Base-by-base conservation (phyloP, 1,284 basidiomycete species). In the Schizopora paradoxa region DNA sequence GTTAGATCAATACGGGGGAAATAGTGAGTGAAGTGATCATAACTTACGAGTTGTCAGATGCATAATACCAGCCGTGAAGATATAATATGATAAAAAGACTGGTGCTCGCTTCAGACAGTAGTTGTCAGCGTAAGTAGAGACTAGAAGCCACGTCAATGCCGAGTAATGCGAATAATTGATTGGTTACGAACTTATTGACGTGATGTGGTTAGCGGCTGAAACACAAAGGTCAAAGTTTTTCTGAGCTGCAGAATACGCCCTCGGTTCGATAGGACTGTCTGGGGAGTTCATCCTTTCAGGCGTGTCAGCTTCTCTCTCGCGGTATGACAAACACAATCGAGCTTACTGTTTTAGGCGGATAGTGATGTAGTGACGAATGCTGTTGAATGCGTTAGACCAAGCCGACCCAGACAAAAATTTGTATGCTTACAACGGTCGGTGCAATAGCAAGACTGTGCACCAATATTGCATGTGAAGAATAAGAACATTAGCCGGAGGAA, bases 401-500 rank as follows among this genome's bases (percentile, higher is more conserved):
- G 23, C 1, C 28, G 6, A 6, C 22, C 2, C 19, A 19, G 49
- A 19, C 25, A 47, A 50, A 18, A 46, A 40, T 21, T 50, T 52
- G 45, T 59, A 42, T 6, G 69, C 85, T 68, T 59, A 88, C 86
- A 88, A 91, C 3, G 89, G 88, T 13, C 90, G 76, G 62, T 91
- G 86, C 25, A 92, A 65, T 23, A 92, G 63, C 25, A 92, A 65
- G 14, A 86, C 77, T 2, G 85, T 77, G 57, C 83, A 86, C 85
- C 89, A 92, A 58, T 91, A 91, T 58, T 88, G 82, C 77, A 90
- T 84, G 58, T 92, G 89, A 33, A 92, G 66, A 23, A 81, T 82
- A 42, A 91, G 63, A 21, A 90, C 66, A 56, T 88, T 81, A 2
- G 83, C 82, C 0, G 74, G 57, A 16, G 75, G 68, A 26, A 65